phyloP scores from a whole-genome alignment of 2,329 filamentous ascomycete genomes.

The Exserohilum turcica region DNA sequence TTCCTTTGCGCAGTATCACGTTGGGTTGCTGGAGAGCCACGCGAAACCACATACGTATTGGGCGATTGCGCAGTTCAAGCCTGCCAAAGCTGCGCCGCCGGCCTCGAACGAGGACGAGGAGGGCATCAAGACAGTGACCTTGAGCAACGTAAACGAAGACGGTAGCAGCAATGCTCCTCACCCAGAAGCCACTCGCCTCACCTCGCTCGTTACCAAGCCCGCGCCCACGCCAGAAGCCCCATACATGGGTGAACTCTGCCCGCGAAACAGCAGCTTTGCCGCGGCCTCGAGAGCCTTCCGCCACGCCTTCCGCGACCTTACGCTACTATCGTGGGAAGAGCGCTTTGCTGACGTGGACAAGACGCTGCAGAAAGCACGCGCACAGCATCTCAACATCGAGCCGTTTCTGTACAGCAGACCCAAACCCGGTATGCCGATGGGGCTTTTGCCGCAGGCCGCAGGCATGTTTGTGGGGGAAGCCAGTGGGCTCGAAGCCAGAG shows the following conservation, averaged over 20 bases:
- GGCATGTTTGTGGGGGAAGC: not conserved
- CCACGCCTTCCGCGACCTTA: conserved; percentile 48
- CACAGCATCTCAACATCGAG: conserved; percentile 20
- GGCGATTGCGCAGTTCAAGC: conserved; percentile 34
- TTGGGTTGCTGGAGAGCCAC: conserved; percentile 44
- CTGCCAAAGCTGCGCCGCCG: conserved; percentile 6
- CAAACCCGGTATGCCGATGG: conserved; percentile 16
- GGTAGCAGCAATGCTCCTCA: no score
- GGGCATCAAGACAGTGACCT: not conserved
- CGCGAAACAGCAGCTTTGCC: conserved; percentile 37
- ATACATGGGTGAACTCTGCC: conserved; percentile 24
- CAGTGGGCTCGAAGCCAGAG: not conserved
- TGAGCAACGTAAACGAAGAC: no score
- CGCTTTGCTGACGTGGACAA: conserved; percentile 37
- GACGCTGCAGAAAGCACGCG: conserved; percentile 26
- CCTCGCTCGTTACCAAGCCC: conserved; percentile 15
- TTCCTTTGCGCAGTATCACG: conserved; percentile 59
- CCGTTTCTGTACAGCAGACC: conserved; percentile 39
- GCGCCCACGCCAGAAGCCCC: conserved; percentile 14
- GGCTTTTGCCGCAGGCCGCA: conserved; percentile 12
- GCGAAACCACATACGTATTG: conserved; percentile 39
- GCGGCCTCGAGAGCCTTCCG: conserved; percentile 47
- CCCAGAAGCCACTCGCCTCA: conserved; percentile 18
- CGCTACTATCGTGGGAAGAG: conserved; percentile 50
- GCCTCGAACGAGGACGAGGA: not conserved